Conservation (phyloP, 2,329 filamentous ascomycete genomes). For the Metarhizium sp. region DNA sequence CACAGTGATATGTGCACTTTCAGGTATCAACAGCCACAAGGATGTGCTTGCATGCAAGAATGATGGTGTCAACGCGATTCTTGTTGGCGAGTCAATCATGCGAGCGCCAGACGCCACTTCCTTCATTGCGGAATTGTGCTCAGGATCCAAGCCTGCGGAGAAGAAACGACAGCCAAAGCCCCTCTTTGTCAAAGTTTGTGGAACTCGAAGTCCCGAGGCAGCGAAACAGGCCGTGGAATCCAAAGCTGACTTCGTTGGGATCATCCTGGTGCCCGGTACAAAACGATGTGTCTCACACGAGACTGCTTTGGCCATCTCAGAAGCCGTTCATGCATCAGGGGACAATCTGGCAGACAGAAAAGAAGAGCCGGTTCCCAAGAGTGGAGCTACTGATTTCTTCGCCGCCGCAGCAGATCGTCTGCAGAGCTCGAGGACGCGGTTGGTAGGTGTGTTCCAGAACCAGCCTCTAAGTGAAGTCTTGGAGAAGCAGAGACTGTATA, state of each 20-base stretch:
- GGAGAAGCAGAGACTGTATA: conserved; percentile 63
- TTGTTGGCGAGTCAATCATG: conserved; percentile 96
- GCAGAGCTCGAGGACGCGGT: conserved; percentile 52
- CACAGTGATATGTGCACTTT: conserved; percentile 86
- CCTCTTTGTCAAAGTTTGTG: conserved; percentile 87
- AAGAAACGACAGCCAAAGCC: conserved; percentile 28
- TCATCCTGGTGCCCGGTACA: conserved; percentile 76
- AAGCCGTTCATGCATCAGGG: conserved; percentile 63
- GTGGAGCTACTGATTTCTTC: conserved; percentile 60
- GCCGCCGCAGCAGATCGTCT: conserved; percentile 38
- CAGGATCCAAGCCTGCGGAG: conserved; percentile 34
- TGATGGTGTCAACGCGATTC: conserved; percentile 83
- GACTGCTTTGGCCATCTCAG: conserved; percentile 70
- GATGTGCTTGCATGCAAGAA: conserved; percentile 83
- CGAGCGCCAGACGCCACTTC: conserved; percentile 69
- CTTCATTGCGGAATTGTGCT: conserved; percentile 80
- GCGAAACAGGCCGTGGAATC: conserved; percentile 73
- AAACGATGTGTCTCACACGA: conserved; percentile 74
- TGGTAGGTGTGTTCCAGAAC: conserved; percentile 92
- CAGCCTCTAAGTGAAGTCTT: conserved; percentile 79
- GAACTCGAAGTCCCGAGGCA: conserved; percentile 73
- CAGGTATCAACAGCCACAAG: conserved; percentile 80
- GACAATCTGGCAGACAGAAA: conserved; percentile 26
- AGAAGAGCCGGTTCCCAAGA: conserved; percentile 17
- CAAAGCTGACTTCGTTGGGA: conserved; percentile 86